Evolutionary conservation across 2,329 filamentous ascomycete genomes (phyloP).

Genomic region (Talaromyces sp.): DNA sequence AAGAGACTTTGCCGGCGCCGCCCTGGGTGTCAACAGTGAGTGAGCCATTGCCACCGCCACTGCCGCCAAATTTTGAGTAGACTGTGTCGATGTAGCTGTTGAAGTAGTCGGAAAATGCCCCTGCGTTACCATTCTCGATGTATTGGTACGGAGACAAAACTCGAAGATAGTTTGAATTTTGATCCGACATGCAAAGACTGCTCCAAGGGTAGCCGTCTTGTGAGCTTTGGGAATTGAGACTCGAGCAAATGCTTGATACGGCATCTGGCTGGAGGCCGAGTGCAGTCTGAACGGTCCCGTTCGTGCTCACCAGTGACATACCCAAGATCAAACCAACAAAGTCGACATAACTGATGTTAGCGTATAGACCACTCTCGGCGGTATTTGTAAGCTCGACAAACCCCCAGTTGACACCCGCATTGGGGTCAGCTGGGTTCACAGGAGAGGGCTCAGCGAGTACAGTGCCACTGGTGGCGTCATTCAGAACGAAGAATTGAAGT

Average conservation of each 20-base stretch:
- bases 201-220: conserved; percentile 48
- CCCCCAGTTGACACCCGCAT: conserved; percentile 42
- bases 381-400: conserved; percentile 48
- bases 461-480: conserved; percentile 19
- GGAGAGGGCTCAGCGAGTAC: conserved; percentile 46
- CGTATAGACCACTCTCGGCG: conserved; percentile 32
- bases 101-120: conserved; percentile 49
- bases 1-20: conserved; percentile 45
- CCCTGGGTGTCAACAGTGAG: conserved; percentile 52
- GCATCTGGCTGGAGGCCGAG: conserved; percentile 45
- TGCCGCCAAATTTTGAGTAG: conserved; percentile 34
- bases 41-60: conserved; percentile 18
- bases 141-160: conserved; percentile 51
- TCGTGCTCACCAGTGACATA: conserved; percentile 46
- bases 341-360: conserved; percentile 49
- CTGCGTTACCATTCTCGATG: conserved; percentile 34
- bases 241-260: conserved; percentile 41
- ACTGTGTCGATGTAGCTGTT: conserved; percentile 46
- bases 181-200: conserved; percentile 42
- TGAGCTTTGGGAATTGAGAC: conserved; percentile 41
- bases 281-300: conserved; percentile 44
- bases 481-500: conserved; percentile 40
- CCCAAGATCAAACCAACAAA: conserved; percentile 48
- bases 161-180: conserved; percentile 39
- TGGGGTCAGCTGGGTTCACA: conserved; percentile 40